phyloP scores from a whole-genome alignment of 2,329 filamentous ascomycete species.

The Sporothrix mexicana region DNA sequence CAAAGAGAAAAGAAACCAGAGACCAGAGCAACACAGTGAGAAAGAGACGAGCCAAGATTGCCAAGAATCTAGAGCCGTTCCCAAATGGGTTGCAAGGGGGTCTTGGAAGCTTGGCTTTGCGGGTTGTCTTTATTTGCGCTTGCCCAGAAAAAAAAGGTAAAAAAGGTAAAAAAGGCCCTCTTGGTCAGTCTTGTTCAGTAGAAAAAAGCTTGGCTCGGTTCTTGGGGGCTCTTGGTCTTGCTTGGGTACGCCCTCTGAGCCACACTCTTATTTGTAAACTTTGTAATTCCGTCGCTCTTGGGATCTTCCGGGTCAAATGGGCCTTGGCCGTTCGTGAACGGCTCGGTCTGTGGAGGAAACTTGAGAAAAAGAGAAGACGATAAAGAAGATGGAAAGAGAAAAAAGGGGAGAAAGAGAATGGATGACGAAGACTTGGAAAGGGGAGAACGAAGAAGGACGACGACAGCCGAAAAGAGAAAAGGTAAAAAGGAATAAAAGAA shows the following conservation, averaged over 20 bases:
- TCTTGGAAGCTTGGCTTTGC: constrained; percentile 30
- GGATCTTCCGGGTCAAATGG: background rate
- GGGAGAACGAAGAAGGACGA: background rate
- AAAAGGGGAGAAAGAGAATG: background rate
- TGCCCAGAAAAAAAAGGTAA: background rate
- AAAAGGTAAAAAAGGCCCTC: constrained; percentile 1
- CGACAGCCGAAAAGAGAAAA: background rate
- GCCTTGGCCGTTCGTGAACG: background rate
- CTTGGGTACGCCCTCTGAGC: constrained; percentile 24
- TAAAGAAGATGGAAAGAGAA: background rate
- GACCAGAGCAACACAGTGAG: constrained; percentile 16
- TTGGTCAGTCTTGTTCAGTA: background rate
- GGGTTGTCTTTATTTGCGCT: constrained; percentile 27
- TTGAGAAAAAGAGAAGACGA: background rate
- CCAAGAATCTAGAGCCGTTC: constrained; percentile 35
- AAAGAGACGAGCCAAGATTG: constrained; percentile 13
- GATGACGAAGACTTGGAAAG: background rate
- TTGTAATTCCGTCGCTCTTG: constrained; percentile 2
- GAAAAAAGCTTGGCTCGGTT: constrained; percentile 26
- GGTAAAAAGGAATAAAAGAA: background rate
- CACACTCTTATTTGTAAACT: constrained; percentile 18
- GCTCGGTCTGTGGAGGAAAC: background rate
- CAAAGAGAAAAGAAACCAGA: constrained; percentile 15
- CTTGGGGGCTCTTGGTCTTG: background rate
- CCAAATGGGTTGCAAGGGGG: constrained; percentile 28